Evolutionary conservation across 2,329 filamentous ascomycete species (phyloP).

Genomic region (Monosporascus cannonballus): DNA sequence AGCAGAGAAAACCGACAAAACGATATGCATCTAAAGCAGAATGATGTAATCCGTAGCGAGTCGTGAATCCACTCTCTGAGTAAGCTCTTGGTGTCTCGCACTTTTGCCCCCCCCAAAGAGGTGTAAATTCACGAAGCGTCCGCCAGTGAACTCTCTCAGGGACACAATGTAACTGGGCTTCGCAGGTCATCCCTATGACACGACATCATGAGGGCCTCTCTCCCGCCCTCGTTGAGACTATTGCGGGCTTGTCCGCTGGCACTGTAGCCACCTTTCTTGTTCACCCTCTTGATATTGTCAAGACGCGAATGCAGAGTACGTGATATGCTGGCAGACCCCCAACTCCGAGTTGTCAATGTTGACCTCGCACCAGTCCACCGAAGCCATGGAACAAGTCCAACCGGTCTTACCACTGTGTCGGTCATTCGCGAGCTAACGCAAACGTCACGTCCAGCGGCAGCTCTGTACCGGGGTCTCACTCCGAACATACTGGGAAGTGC

Average conservation of each 20-base stretch:
- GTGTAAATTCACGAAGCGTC: not conserved
- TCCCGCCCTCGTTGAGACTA: slow-evolving; percentile 75
- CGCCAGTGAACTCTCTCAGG: not conserved
- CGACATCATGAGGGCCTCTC: slow-evolving; percentile 56
- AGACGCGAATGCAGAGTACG: slow-evolving; percentile 87
- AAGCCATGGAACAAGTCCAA: slow-evolving; percentile 30
- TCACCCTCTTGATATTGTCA: slow-evolving; percentile 92
- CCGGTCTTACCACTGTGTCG: slow-evolving; percentile 41
- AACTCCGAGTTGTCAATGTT: not conserved
- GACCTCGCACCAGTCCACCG: slow-evolving; percentile 37
- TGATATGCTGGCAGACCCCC: slow-evolving; percentile 1
- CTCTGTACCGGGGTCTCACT: slow-evolving; percentile 82
- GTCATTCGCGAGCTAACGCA: slow-evolving; percentile 44
- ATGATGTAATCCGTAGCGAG: not conserved
- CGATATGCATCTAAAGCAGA: not conserved
- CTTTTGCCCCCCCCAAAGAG: not conserved
- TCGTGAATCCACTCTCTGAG: not conserved
- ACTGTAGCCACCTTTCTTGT: slow-evolving; percentile 78
- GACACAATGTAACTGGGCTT: slow-evolving; percentile 1
- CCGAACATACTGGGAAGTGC: slow-evolving; percentile 91
- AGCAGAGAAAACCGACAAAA: not conserved
- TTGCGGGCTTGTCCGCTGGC: slow-evolving; percentile 86
- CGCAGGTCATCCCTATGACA: slow-evolving; percentile 36
- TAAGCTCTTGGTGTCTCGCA: too few species aligned
- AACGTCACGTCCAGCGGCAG: slow-evolving; percentile 52